Conservation (phyloP, 805 yeast species). For the Kluyveromyces lactis region DNA sequence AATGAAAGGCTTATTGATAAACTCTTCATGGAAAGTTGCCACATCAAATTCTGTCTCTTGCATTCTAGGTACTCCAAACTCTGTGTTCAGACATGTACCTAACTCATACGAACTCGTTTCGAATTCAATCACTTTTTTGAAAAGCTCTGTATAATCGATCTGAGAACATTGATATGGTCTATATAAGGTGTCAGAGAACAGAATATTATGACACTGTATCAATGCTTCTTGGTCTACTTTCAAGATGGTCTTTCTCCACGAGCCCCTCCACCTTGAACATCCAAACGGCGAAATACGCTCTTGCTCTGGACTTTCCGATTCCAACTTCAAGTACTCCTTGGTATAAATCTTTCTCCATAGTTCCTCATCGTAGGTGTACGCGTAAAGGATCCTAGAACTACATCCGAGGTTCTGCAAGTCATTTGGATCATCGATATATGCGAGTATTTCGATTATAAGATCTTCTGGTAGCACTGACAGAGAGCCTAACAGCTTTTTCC, state of each 20-base stretch:
- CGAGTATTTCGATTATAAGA: constrained; percentile 44
- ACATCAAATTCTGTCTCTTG: constrained; percentile 36
- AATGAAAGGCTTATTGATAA: constrained; percentile 59
- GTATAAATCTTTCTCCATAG: constrained; percentile 64
- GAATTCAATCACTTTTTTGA: constrained; percentile 41
- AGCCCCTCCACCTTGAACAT: constrained; percentile 54
- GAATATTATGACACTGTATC: constrained; percentile 37
- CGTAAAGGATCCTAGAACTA: constrained; percentile 61
- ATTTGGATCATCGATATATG: constrained; percentile 37
- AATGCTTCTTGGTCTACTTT: constrained; percentile 35
- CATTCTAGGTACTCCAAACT: constrained; percentile 43
- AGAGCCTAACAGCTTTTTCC: constrained; percentile 41
- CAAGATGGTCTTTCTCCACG: constrained; percentile 66
- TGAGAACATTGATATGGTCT: constrained; percentile 79
- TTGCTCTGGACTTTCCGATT: constrained; percentile 12
- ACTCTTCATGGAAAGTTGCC: constrained; percentile 37
- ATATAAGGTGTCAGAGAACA: constrained; percentile 72
- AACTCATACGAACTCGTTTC: constrained; percentile 29
- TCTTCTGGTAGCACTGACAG: constrained; percentile 56
- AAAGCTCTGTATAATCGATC: constrained; percentile 46
- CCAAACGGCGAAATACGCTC: constrained; percentile 21
- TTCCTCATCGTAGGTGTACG: constrained; percentile 69
- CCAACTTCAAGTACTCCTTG: constrained; percentile 15
- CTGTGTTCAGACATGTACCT: constrained; percentile 16
- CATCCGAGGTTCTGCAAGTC: constrained; percentile 48